Conservation (phyloP, 75 land plant genomes). For the Pinus albicaulis region DNA sequence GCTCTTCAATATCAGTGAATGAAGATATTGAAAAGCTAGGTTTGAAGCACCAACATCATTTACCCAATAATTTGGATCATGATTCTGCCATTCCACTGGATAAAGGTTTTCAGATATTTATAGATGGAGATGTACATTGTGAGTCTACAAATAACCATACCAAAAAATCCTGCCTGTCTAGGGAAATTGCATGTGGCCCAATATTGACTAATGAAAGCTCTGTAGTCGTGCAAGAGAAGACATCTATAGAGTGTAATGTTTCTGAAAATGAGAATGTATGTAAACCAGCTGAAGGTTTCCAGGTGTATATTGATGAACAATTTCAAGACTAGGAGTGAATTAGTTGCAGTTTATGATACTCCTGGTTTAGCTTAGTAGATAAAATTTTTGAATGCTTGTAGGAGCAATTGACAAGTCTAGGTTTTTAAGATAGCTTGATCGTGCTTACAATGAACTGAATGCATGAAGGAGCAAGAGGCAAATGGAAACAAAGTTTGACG, state of each 20-base stretch:
- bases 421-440: not conserved
- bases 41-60: not conserved
- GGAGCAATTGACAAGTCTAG: not conserved
- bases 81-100: not conserved
- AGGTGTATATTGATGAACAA: constrained; percentile 11
- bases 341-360: not conserved
- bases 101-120: not conserved
- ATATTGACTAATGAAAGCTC: not conserved
- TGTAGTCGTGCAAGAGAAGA: not conserved
- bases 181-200: not conserved
- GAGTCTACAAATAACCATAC: not conserved
- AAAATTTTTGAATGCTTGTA: no score
- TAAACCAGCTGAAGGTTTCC: not conserved
- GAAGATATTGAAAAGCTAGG: not conserved
- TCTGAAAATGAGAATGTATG: not conserved
- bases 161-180: not conserved
- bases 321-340: not conserved
- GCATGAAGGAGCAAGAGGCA: not conserved
- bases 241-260: not conserved
- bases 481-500: not conserved
- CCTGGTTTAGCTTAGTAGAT: no score
- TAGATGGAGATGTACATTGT: not conserved
- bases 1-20: not conserved
- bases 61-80: not conserved
- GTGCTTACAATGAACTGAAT: not conserved